Evolutionary conservation across 2,329 filamentous ascomycete species (phyloP).

Genomic region (Emydomyces testavorans): DNA sequence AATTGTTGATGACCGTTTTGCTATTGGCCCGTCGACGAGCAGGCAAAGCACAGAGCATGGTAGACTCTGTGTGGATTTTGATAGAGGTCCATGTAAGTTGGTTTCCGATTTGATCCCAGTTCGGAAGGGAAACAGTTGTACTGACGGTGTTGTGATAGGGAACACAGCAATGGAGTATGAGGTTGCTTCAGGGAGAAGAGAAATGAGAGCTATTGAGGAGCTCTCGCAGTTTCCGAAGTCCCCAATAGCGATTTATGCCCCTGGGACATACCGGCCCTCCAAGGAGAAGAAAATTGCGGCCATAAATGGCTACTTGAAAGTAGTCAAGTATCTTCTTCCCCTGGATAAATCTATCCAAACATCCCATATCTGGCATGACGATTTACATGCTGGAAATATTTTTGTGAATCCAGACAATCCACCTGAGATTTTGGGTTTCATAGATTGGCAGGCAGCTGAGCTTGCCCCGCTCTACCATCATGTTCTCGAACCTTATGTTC

Average conservation of each 20-base stretch:
- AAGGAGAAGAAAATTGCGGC: background rate
- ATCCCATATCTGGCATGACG: slow-evolving; percentile 31
- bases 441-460: slow-evolving; percentile 21
- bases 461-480: slow-evolving; percentile 7
- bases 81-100: slow-evolving; percentile 2
- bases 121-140: too few species aligned
- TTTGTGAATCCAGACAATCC: slow-evolving; percentile 24
- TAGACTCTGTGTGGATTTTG: background rate
- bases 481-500: too few species aligned
- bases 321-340: background rate
- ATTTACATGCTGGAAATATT: slow-evolving; percentile 32
- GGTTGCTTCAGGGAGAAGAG: background rate
- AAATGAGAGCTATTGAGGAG: too few species aligned
- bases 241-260: too few species aligned
- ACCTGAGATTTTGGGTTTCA: slow-evolving; percentile 17
- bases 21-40: slow-evolving; percentile 22
- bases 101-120: too few species aligned
- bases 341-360: slow-evolving; percentile 16
- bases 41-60: slow-evolving; percentile 21
- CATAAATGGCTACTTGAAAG: background rate
- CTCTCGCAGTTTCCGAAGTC: too few species aligned
- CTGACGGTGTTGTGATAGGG: too few species aligned
- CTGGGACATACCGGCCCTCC: slow-evolving; percentile 28
- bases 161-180: background rate
- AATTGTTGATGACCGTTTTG: slow-evolving; percentile 14